Evolutionary conservation across 2,329 filamentous ascomycete genomes (phyloP).

Genomic region (Ploettnerulaceae sp.): DNA sequence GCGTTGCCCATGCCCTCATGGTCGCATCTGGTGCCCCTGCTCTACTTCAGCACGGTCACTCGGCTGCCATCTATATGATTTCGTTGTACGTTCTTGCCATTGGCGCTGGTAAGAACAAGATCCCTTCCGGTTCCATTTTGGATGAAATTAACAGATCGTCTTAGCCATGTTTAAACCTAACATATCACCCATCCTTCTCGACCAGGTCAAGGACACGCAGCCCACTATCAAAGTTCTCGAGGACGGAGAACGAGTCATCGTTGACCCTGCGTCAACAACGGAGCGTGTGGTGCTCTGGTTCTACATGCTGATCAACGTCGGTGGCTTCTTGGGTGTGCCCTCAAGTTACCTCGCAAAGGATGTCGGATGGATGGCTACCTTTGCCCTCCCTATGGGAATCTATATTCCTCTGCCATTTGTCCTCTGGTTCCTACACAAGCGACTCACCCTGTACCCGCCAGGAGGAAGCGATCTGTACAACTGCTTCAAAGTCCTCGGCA

Average conservation of each 20-base stretch:
- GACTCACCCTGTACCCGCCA: conserved; percentile 41
- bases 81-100: conserved; percentile 27
- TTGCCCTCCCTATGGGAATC: conserved; percentile 47
- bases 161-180: conserved; percentile 66
- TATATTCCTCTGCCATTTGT: conserved; percentile 54
- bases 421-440: conserved; percentile 42
- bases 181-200: conserved; percentile 57
- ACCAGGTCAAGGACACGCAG: conserved; percentile 45
- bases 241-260: conserved; percentile 55
- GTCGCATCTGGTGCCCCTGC: conserved; percentile 30
- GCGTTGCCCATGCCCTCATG: conserved; percentile 58
- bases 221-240: conserved; percentile 43
- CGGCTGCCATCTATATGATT: conserved; percentile 45
- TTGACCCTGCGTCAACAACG: conserved; percentile 54
- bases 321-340: conserved; percentile 46
- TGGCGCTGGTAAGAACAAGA: conserved; percentile 37
- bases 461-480: conserved; percentile 43
- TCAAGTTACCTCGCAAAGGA: conserved; percentile 41
- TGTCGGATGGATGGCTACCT: conserved; percentile 47
- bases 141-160: conserved; percentile 43
- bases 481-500: conserved; percentile 39
- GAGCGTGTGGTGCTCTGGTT: conserved; percentile 46
- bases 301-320: conserved; percentile 66
- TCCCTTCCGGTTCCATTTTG: conserved; percentile 34
- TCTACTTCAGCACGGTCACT: conserved; percentile 47